These are phyloP conservation scores for Chrysoporthe puriensis DNA, from an alignment of 2,329 filamentous ascomycete species.

Conservation along the genomic window DNA sequence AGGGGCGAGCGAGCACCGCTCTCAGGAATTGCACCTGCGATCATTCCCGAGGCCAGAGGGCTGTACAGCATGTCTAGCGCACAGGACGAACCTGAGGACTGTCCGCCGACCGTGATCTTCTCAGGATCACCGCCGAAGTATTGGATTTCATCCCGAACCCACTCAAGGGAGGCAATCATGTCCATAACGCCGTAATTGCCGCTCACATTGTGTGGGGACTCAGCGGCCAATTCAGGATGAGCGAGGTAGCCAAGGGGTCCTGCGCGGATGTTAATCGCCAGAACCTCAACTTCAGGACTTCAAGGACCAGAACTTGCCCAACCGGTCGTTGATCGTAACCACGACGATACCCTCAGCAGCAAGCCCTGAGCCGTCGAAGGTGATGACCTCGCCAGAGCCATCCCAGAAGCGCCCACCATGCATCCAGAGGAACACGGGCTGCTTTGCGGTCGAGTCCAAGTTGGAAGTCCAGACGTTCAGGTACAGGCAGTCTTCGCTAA, in stretches of 20 bases:
- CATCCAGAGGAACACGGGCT: conserved; percentile 41
- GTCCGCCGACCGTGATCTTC: conserved; percentile 70
- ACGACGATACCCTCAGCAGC: conserved; percentile 67
- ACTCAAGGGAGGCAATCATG: conserved; percentile 58
- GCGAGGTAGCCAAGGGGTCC: conserved; percentile 72
- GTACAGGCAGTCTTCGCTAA: conserved; percentile 69
- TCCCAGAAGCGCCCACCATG: conserved; percentile 57
- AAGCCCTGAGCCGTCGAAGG: conserved; percentile 62
- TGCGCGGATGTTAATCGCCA: neutral
- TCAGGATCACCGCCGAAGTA: conserved; percentile 70
- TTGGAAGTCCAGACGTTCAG: conserved; percentile 58
- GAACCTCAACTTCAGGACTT: neutral
- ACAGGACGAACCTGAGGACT: conserved; percentile 54
- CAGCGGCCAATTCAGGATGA: conserved; percentile 53
- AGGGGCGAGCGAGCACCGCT: conserved; percentile 38
- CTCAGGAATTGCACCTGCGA: conserved; percentile 38
- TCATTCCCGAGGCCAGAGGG: conserved; percentile 27
- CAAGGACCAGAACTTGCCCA: conserved; percentile 46
- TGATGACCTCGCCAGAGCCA: conserved; percentile 38
- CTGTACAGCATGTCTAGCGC: conserved; percentile 6
- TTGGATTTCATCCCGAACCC: conserved; percentile 54
- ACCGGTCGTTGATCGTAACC: conserved; percentile 76
- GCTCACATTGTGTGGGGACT: conserved; percentile 36
- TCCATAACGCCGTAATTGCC: conserved; percentile 73
- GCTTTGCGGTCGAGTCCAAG: conserved; percentile 40